Conservation (phyloP, 441 rosid species). For the Eugenia klotzschiana region DNA sequence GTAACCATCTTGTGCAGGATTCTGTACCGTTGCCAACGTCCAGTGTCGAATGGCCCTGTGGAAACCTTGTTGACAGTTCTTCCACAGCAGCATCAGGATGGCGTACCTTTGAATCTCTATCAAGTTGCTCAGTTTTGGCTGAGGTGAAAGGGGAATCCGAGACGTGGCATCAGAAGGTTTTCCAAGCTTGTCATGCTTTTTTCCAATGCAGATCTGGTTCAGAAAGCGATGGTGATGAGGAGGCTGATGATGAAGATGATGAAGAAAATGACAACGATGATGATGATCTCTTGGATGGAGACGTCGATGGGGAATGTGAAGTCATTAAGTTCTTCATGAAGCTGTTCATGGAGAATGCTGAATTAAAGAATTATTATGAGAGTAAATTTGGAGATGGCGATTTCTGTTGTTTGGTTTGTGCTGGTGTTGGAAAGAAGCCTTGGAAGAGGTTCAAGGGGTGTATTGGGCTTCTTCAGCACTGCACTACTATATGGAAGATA, state of each 20-base stretch:
- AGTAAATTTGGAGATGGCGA: conserved; percentile 20
- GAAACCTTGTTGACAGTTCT: conserved; percentile 2
- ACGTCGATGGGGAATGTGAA: conserved; percentile 10
- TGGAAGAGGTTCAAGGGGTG: conserved; percentile 42
- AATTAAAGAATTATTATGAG: conserved; percentile 38
- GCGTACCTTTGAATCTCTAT: conserved; percentile 13
- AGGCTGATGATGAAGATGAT: neutral
- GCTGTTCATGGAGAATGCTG: conserved; percentile 31
- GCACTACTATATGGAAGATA: conserved; percentile 18
- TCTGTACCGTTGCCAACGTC: conserved; percentile 3
- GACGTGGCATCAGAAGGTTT: conserved; percentile 25
- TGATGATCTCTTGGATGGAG: conserved; percentile 10
- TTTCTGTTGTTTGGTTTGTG: conserved; percentile 40
- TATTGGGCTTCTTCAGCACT: conserved; percentile 36
- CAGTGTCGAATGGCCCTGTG: conserved; percentile 10
- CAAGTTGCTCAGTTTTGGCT: conserved; percentile 8
- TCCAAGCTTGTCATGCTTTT: conserved; percentile 26
- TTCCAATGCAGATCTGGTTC: conserved; percentile 12
- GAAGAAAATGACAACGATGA: neutral
- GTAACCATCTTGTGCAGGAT: conserved; percentile 5
- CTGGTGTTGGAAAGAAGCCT: conserved; percentile 37
- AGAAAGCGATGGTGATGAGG: conserved; percentile 4
- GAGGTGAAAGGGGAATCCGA: conserved; percentile 17
- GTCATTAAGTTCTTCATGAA: conserved; percentile 24
- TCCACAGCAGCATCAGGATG: conserved; percentile 6